Evolutionary conservation across 2,329 filamentous ascomycete species (phyloP).

Genomic region (Zymoseptoria ardabiliae): DNA sequence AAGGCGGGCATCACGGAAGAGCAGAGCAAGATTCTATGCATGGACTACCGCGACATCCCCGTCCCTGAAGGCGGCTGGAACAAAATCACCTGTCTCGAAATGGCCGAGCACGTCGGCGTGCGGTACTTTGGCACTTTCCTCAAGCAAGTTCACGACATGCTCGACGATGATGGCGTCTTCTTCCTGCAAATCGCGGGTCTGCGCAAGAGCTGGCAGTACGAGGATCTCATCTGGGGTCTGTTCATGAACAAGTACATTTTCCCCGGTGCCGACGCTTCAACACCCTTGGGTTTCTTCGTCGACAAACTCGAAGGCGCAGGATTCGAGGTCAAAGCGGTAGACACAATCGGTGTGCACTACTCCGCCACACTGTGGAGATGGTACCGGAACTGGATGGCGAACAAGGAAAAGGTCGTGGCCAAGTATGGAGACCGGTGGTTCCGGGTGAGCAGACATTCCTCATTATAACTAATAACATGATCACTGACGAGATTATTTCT

Average conservation of each 20-base stretch:
- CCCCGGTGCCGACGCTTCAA: constrained; percentile 91
- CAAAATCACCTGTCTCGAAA: constrained; percentile 96
- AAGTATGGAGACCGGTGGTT: constrained; percentile 97
- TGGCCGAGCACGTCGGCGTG: constrained; percentile 97
- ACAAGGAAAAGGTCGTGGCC: constrained; percentile 82
- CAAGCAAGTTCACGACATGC: constrained; percentile 85
- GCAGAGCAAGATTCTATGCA: constrained; percentile 88
- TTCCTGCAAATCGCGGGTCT: constrained; percentile 94
- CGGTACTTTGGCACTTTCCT: constrained; percentile 77
- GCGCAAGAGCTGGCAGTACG: constrained; percentile 92
- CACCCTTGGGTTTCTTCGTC: constrained; percentile 81
- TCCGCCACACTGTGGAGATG: constrained; percentile 94
- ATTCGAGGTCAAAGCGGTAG: constrained; percentile 84
- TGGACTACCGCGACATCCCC: constrained; percentile 94
- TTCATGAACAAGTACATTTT: constrained; percentile 99
- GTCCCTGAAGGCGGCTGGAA: constrained; percentile 68
- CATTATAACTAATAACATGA: background rate
- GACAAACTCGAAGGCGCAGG: constrained; percentile 78
- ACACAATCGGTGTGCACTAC: constrained; percentile 95
- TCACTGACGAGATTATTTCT: background rate
- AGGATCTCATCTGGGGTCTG: constrained; percentile 94
- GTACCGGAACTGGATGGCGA: constrained; percentile 98
- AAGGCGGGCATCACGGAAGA: constrained; percentile 73
- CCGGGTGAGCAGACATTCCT: constrained; percentile 53
- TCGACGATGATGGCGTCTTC: constrained; percentile 92